Conservation (phyloP, 495 filamentous ascomycete species). For the Elasticomyces elasticus region DNA sequence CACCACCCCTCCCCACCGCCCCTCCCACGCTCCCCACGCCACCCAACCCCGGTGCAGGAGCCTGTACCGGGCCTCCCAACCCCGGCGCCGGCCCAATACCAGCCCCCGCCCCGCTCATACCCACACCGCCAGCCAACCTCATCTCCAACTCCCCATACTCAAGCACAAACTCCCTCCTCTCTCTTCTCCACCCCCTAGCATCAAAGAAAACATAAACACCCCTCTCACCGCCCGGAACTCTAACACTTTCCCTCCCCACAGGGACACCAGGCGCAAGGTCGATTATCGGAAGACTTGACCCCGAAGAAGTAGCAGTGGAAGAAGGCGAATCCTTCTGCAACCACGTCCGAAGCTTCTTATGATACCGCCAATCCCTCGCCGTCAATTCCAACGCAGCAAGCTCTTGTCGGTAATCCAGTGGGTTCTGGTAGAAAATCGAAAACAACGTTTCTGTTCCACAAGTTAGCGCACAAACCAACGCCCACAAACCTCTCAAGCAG, state of each 20-base stretch:
- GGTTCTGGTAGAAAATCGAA: slow-evolving; percentile 89
- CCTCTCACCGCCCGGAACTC: no score
- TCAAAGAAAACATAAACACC: slow-evolving; percentile 89
- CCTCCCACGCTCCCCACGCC: neutral
- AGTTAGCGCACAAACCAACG: neutral
- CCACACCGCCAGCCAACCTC: slow-evolving; percentile 34
- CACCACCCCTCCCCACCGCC: neutral
- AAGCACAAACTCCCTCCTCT: slow-evolving; percentile 67
- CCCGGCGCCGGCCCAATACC: neutral
- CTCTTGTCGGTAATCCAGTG: slow-evolving; percentile 74
- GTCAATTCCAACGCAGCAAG: slow-evolving; percentile 72
- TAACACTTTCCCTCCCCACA: slow-evolving; percentile 55
- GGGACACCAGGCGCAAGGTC: slow-evolving; percentile 16
- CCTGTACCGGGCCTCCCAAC: slow-evolving; percentile 1
- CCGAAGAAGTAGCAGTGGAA: neutral
- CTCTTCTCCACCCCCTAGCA: slow-evolving; percentile 69
- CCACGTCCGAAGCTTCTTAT: slow-evolving; percentile 82
- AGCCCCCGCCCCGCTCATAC: neutral
- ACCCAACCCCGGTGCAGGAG: neutral
- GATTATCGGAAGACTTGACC: slow-evolving; percentile 11
- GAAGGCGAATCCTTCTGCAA: slow-evolving; percentile 86
- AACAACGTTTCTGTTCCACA: slow-evolving; percentile 63
- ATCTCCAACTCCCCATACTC: slow-evolving; percentile 69
- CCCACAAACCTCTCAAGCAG: neutral
- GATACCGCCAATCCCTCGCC: slow-evolving; percentile 81